Percentiles rank a stretch among this genome's conserved stretches.
Evolutionary conservation across 352 stramenopile species (phyloP).

Genomic region (Globisporangium emineosum): DNA sequence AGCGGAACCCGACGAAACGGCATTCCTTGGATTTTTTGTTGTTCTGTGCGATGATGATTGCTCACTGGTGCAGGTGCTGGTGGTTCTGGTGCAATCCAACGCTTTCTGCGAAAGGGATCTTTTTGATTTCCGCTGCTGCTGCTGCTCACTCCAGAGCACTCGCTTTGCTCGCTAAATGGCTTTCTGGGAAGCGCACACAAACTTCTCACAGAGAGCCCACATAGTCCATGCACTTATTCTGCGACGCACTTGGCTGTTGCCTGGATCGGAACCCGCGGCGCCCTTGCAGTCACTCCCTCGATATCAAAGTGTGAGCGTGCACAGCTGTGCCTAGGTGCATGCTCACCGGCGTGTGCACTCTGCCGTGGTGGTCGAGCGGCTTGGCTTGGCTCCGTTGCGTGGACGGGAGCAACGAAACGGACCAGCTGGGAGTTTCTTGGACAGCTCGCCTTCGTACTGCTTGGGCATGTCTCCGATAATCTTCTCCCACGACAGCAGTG

Average conservation of each 20-base stretch:
- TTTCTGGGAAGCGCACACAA: not conserved
- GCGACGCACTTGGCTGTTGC: not conserved
- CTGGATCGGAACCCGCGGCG: constrained; percentile 32
- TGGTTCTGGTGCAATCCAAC: not conserved
- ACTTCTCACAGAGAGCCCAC: not conserved
- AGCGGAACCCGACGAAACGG: constrained; percentile 5
- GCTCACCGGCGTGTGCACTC: constrained; percentile 27
- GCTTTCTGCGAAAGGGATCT: not conserved
- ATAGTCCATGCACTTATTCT: not conserved
- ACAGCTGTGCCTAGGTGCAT: constrained; percentile 53
- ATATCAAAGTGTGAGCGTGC: constrained; percentile 63
- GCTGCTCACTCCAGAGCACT: not conserved
- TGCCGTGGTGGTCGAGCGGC: constrained; percentile 40
- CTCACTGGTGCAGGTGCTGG: not conserved
- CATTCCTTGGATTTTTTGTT: constrained; percentile 9
- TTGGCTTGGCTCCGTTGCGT: constrained; percentile 76
- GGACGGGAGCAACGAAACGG: constrained; percentile 91
- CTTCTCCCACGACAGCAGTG: too few species aligned
- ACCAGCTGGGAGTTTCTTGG: constrained; percentile 96
- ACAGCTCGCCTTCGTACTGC: too few species aligned
- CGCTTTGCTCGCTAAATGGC: not conserved
- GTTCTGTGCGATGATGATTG: not conserved
- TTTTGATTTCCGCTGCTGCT: not conserved
- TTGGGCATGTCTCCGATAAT: too few species aligned
- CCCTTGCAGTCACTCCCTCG: too few species aligned